Percentiles rank a stretch among this genome's conserved stretches.
Evolutionary conservation across 768 basidiomycete genomes (phyloP).

Genomic region (Asterophora lycoperdoides): DNA sequence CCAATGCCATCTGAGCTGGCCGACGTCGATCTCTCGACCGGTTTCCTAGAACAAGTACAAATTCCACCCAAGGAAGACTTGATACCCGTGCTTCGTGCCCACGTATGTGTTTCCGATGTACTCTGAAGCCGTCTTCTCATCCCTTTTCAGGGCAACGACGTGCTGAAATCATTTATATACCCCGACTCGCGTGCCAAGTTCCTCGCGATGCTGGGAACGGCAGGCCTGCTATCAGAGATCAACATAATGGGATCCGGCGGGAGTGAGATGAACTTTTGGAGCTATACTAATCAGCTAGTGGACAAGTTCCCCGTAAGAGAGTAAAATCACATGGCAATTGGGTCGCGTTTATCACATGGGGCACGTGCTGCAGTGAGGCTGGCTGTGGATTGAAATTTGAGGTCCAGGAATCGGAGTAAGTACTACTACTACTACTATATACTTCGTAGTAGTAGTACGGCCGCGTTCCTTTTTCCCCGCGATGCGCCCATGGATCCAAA

Average conservation of each 20-base stretch:
- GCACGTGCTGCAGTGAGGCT: too few relatives aligned
- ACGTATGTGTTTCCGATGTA: slow-evolving; percentile 42
- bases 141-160: slow-evolving; percentile 42
- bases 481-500: slow-evolving; percentile 17
- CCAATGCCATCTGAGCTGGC: slow-evolving; percentile 27
- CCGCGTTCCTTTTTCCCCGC: not conserved
- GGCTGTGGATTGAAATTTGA: too few relatives aligned
- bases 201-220: slow-evolving; percentile 46
- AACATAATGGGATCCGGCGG: slow-evolving; percentile 28
- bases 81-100: slow-evolving; percentile 45
- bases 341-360: not conserved
- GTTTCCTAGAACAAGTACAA: slow-evolving; percentile 18
- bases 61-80: slow-evolving; percentile 40
- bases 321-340: not conserved
- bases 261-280: slow-evolving; percentile 63
- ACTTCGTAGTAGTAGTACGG: too few relatives aligned
- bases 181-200: slow-evolving; percentile 74
- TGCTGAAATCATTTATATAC: slow-evolving; percentile 61
- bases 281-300: slow-evolving; percentile 38
- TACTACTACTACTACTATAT: too few relatives aligned
- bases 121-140: not conserved
- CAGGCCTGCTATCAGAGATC: slow-evolving; percentile 39
- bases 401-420: too few relatives aligned
- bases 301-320: slow-evolving; percentile 4
- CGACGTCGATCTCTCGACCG: slow-evolving; percentile 19